Conservation (phyloP, 495 filamentous ascomycete species). For the Penicillium flavigenum region DNA sequence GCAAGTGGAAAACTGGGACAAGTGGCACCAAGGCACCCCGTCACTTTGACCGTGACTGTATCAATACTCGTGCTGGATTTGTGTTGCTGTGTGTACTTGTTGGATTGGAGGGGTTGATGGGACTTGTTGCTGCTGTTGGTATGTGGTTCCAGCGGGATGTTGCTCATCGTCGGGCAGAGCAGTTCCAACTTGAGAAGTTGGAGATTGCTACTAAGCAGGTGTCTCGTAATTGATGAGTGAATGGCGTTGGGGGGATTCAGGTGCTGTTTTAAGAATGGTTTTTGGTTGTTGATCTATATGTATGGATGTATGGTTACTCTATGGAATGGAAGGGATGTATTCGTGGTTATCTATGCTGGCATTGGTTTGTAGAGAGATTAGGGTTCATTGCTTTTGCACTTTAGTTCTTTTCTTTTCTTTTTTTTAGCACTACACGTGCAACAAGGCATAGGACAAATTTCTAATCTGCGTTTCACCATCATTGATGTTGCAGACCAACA, state of each 20-base stretch:
- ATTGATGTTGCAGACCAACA: too few species aligned
- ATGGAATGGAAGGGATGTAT: background rate
- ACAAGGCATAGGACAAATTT: too few species aligned
- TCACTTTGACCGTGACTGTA: slow-evolving; percentile 47
- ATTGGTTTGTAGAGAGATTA: background rate
- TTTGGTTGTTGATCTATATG: background rate
- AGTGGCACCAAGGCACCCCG: slow-evolving; percentile 25
- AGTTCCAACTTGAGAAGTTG: slow-evolving; percentile 33
- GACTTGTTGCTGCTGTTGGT: slow-evolving; percentile 39
- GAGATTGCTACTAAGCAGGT: slow-evolving; percentile 32
- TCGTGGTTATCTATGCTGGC: background rate
- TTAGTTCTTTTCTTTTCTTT: too few species aligned
- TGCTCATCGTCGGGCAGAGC: slow-evolving; percentile 32
- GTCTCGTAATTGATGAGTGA: slow-evolving; percentile 14
- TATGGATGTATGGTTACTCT: background rate
- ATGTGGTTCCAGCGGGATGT: slow-evolving; percentile 43
- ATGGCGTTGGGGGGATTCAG: background rate
- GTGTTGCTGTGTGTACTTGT: slow-evolving; percentile 43
- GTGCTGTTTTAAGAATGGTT: background rate
- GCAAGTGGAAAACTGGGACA: slow-evolving; percentile 43
- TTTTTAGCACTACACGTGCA: too few species aligned
- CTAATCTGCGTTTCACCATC: too few species aligned
- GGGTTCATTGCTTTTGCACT: background rate
- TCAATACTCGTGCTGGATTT: slow-evolving; percentile 40
- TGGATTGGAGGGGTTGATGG: slow-evolving; percentile 46